Conservation (phyloP, 2,329 filamentous ascomycete species). For the Magnaporthales sp. region DNA sequence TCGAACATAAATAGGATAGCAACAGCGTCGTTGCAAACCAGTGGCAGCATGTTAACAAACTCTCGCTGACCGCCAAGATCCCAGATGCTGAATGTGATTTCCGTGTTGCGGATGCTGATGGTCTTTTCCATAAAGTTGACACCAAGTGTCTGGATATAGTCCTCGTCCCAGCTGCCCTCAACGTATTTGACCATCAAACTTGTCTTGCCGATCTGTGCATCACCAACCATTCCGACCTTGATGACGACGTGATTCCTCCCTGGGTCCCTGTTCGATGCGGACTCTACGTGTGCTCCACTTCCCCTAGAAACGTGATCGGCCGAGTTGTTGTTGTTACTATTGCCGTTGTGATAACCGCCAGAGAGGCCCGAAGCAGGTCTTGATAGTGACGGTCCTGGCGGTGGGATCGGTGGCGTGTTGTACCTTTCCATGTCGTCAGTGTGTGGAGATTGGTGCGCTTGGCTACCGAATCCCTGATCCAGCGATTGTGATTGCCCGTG, state of each 20-base stretch:
- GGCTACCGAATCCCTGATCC: constrained; percentile 33
- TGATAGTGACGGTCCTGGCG: constrained; percentile 29
- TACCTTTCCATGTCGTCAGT: constrained; percentile 33
- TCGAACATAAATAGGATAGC: constrained; percentile 99
- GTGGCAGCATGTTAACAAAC: constrained; percentile 98
- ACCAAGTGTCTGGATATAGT: constrained; percentile 97
- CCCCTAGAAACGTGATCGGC: constrained; percentile 35
- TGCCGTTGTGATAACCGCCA: constrained; percentile 27
- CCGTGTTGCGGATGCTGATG: constrained; percentile 96
- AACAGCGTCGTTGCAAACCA: constrained; percentile 99
- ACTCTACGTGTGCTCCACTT: constrained; percentile 26
- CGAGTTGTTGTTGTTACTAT: constrained; percentile 26
- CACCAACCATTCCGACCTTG: constrained; percentile 98
- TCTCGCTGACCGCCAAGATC: constrained; percentile 95
- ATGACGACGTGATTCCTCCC: constrained; percentile 77
- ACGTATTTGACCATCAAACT: constrained; percentile 99
- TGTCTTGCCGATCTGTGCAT: constrained; percentile 98
- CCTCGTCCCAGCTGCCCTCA: constrained; percentile 98
- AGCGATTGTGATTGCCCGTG: constrained; percentile 40
- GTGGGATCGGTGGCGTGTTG: constrained; percentile 36
- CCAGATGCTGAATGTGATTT: constrained; percentile 99
- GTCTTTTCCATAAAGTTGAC: constrained; percentile 99
- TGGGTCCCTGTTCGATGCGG: constrained; percentile 25
- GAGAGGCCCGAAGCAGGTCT: constrained; percentile 48
- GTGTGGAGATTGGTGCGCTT: constrained; percentile 3